These are phyloP conservation scores for Pseudopyrenochaeta lycopersici DNA, from an alignment of 2,329 filamentous ascomycete genomes.

Conservation along the genomic window DNA sequence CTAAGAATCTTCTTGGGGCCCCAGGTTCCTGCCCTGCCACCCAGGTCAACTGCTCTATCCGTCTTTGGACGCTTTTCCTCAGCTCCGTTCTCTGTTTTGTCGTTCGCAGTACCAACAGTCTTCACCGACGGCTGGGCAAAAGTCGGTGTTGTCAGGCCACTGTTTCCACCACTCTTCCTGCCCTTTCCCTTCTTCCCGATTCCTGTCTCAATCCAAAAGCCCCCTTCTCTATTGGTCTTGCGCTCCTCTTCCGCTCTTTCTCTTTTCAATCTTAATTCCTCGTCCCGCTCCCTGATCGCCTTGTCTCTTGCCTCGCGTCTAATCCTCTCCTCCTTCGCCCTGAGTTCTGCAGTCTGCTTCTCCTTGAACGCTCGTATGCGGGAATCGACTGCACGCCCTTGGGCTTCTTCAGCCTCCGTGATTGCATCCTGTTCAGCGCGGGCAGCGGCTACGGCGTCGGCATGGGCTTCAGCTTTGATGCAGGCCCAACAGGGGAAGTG, in stretches of 20 bases:
- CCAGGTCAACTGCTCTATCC: conserved; percentile 12
- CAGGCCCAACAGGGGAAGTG: conserved; percentile 36
- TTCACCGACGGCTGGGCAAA: conserved; percentile 10
- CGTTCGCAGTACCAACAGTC: conserved; percentile 12
- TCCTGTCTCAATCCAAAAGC: conserved; percentile 28
- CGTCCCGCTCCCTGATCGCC: conserved; percentile 29
- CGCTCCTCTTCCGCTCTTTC: conserved; percentile 25
- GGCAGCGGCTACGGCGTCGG: conserved; percentile 15
- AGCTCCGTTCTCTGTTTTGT: conserved; percentile 15
- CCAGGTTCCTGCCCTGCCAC: conserved; percentile 35
- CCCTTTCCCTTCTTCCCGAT: conserved; percentile 24
- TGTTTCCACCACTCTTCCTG: conserved; percentile 11
- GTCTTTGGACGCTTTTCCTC: conserved; percentile 7
- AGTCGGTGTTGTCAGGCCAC: not conserved
- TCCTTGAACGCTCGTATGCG: conserved; percentile 15
- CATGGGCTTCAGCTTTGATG: conserved; percentile 24
- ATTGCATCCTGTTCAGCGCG: conserved; percentile 2
- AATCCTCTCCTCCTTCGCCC: conserved; percentile 28
- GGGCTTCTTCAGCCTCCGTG: not conserved
- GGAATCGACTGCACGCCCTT: too few species aligned
- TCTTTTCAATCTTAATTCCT: conserved; percentile 15
- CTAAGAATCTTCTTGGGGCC: conserved; percentile 38
- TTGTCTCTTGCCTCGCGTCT: conserved; percentile 32
- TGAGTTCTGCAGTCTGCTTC: conserved; percentile 17
- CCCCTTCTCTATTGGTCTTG: conserved; percentile 27